Evolutionary conservation across 208 protist genomes (phyloP).

Genomic region (Wallacemonas rigidus): DNA sequence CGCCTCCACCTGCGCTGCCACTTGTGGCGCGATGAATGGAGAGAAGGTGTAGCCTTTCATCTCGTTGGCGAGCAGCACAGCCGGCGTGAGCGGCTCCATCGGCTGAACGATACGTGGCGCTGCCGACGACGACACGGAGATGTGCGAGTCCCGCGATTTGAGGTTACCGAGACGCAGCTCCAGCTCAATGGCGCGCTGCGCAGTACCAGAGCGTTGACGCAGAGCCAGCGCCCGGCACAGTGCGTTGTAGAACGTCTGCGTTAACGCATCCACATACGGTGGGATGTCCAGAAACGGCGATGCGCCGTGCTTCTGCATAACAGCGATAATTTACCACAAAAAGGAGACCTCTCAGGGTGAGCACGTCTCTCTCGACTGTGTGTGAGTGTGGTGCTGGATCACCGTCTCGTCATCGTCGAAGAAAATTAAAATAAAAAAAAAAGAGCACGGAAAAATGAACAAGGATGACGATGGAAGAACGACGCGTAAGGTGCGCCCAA

Average conservation of each 20-base stretch:
- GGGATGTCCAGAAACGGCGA: slow-evolving; percentile 2
- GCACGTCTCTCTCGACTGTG: background rate
- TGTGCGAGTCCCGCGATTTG: slow-evolving; percentile 8
- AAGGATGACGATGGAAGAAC: too few relatives aligned
- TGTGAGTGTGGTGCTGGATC: too few relatives aligned
- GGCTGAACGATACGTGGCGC: background rate
- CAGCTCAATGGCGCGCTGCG: slow-evolving; percentile 40
- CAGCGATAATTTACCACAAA: background rate
- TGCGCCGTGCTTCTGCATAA: background rate
- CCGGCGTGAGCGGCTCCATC: slow-evolving; percentile 33
- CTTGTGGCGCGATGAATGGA: background rate
- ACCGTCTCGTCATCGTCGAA: too few relatives aligned
- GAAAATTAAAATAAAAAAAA: too few relatives aligned
- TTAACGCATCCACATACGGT: slow-evolving; percentile 55
- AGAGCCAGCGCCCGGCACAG: slow-evolving; percentile 45
- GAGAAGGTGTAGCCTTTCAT: slow-evolving; percentile 29
- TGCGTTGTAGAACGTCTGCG: slow-evolving; percentile 27
- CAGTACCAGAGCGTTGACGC: slow-evolving; percentile 30
- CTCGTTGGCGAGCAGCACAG: slow-evolving; percentile 32
- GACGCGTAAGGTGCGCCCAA: too few relatives aligned
- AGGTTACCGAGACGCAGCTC: slow-evolving; percentile 62
- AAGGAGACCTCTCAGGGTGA: background rate
- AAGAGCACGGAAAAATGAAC: too few relatives aligned
- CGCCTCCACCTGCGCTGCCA: slow-evolving; percentile 17
- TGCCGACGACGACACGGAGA: slow-evolving; percentile 9